Evolutionary conservation across 208 protist genomes (phyloP).

Genomic region (Trypanosoma mega): DNA sequence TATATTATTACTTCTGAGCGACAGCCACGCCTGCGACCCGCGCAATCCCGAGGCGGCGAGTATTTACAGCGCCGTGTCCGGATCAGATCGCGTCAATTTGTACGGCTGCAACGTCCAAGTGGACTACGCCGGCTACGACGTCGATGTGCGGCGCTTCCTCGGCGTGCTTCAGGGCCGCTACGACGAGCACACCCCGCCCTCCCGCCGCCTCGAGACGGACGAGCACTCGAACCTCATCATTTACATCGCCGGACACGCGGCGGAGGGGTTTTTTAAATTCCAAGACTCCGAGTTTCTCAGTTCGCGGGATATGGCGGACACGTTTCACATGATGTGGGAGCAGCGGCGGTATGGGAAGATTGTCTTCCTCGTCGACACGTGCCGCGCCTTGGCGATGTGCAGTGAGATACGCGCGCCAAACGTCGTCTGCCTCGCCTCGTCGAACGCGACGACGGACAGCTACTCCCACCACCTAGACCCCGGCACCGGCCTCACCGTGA

Average conservation of each 20-base stretch:
- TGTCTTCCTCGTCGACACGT: constrained; percentile 96
- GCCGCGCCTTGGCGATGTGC: constrained; percentile 93
- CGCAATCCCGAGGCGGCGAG: constrained; percentile 91
- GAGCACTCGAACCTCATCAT: constrained; percentile 96
- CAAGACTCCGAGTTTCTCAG: constrained; percentile 94
- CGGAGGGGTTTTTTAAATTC: constrained; percentile 97
- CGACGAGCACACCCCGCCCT: constrained; percentile 85
- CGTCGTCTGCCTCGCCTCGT: constrained; percentile 74
- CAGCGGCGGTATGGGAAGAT: constrained; percentile 92
- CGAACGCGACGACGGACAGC: constrained; percentile 49
- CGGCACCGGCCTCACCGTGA: constrained; percentile 75
- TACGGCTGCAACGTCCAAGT: constrained; percentile 94
- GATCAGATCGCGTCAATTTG: constrained; percentile 48
- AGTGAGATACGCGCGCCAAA: constrained; percentile 80
- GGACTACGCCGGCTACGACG: constrained; percentile 97
- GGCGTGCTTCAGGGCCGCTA: constrained; percentile 94
- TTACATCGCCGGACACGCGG: constrained; percentile 96
- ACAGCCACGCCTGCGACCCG: constrained; percentile 97
- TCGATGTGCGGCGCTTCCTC: constrained; percentile 96
- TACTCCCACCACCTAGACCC: constrained; percentile 77
- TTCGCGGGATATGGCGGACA: constrained; percentile 90
- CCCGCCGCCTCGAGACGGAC: constrained; percentile 93
- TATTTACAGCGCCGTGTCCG: constrained; percentile 51
- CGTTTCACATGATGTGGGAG: constrained; percentile 95
- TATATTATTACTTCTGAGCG: constrained; percentile 97